Evolutionary conservation across 2,329 filamentous ascomycete species (phyloP).

Genomic region (Pseudopyrenochaeta lycopersici): DNA sequence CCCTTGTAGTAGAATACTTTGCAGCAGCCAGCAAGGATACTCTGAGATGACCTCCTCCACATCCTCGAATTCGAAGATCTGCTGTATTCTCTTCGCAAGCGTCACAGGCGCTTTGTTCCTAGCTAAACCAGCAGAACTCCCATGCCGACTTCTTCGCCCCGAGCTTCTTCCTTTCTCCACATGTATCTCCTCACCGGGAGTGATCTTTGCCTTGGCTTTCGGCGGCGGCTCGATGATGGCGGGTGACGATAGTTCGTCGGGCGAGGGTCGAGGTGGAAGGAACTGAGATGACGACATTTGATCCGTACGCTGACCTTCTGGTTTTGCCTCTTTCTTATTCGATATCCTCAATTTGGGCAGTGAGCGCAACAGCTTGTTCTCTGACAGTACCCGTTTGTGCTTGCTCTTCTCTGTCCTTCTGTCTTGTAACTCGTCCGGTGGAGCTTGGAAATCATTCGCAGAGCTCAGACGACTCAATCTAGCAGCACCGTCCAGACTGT

Average conservation of each 20-base stretch:
- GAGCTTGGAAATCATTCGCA: conserved; percentile 38
- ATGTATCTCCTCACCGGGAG: conserved; percentile 30
- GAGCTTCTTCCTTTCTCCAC: conserved; percentile 30
- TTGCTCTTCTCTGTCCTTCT: conserved; percentile 37
- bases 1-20: conserved; percentile 90
- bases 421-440: conserved; percentile 21
- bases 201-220: conserved; percentile 30
- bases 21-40: conserved; percentile 91
- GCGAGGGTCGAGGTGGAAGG: conserved; percentile 40
- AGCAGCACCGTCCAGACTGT: conserved; percentile 45
- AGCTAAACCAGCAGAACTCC: conserved; percentile 25
- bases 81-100: conserved; percentile 76
- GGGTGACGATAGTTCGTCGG: conserved; percentile 18
- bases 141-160: conserved; percentile 36
- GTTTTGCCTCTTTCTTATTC: conserved; percentile 40
- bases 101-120: conserved; percentile 57
- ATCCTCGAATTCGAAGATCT: conserved; percentile 72
- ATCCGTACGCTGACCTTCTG: conserved; percentile 55
- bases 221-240: conserved; percentile 16
- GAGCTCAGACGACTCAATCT: conserved; percentile 47
- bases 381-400: conserved; percentile 69
- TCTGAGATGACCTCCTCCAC: conserved; percentile 89
- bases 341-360: conserved; percentile 65
- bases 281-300: conserved; percentile 56
- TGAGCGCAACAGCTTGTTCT: conserved; percentile 71